Conservation (phyloP, 495 filamentous ascomycete genomes). For the Cryomyces minteri region DNA sequence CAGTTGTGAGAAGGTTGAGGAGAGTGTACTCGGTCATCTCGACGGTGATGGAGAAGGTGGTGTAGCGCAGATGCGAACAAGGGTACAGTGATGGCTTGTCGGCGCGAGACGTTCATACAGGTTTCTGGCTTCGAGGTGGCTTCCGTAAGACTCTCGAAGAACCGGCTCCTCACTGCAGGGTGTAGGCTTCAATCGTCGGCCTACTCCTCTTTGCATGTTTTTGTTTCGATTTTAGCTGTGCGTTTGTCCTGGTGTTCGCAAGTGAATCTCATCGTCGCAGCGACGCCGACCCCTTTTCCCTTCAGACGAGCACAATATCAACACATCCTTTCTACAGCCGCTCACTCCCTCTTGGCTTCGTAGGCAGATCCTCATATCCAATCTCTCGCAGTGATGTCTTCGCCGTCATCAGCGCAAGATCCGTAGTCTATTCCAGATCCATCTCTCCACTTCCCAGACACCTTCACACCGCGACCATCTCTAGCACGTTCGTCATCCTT, state of each 20-base stretch:
- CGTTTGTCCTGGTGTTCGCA: too few species aligned
- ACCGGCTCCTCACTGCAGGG: background rate
- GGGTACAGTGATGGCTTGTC: background rate
- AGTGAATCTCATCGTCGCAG: too few species aligned
- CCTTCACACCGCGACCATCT: background rate
- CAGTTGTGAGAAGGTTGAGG: conserved; percentile 2
- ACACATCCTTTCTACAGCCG: too few species aligned
- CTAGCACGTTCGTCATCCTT: background rate
- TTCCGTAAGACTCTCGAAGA: background rate
- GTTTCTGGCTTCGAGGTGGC: background rate
- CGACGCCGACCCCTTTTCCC: background rate
- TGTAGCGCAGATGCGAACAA: background rate
- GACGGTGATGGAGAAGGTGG: background rate
- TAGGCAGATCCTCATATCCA: background rate
- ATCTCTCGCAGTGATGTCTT: background rate
- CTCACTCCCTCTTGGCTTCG: background rate
- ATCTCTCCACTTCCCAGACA: background rate
- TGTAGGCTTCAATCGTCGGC: too few species aligned
- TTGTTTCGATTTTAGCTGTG: too few species aligned
- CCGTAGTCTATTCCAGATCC: background rate
- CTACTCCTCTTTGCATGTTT: too few species aligned
- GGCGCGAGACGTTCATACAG: background rate
- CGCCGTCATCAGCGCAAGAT: background rate
- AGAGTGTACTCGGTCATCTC: background rate
- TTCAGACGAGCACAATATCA: background rate